Percentiles rank a stretch among this genome's conserved stretches.
Conservation (phyloP, 768 basidiomycete species). For the Mycena amicta region DNA sequence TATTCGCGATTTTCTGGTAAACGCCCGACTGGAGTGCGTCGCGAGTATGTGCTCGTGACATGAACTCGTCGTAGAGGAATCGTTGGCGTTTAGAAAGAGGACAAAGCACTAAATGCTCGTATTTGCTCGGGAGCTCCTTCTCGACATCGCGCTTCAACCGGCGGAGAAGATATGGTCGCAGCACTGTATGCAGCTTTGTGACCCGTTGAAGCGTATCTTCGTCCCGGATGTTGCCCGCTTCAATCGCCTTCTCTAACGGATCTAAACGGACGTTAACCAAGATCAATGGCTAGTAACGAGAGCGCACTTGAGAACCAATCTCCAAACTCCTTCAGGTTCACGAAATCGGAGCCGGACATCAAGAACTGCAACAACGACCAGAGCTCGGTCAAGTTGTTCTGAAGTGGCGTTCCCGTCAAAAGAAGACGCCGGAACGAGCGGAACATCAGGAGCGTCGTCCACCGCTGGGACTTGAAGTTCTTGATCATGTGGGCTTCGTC, state of each 20-base stretch:
- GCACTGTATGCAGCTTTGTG: conserved; percentile 85
- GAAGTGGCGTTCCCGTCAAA: conserved; percentile 92
- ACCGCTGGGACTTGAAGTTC: conserved; percentile 92
- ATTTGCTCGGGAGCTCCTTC: conserved; percentile 92
- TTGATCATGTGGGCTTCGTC: conserved; percentile 99
- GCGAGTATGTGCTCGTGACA: conserved; percentile 83
- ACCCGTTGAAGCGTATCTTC: conserved; percentile 86
- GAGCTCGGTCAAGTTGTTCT: conserved; percentile 95
- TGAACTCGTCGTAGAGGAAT: conserved; percentile 96
- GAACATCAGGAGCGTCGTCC: conserved; percentile 91
- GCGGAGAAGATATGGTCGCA: conserved; percentile 94
- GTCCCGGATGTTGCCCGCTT: conserved; percentile 74
- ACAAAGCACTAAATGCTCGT: conserved; percentile 87
- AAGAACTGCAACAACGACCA: conserved; percentile 96
- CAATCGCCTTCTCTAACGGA: conserved; percentile 92
- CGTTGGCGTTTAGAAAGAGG: conserved; percentile 89
- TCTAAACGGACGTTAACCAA: conserved; percentile 45
- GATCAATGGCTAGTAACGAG: neutral
- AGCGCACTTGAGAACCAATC: conserved; percentile 95
- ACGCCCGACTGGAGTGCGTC: conserved; percentile 83
- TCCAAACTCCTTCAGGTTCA: conserved; percentile 89
- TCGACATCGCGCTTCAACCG: conserved; percentile 98
- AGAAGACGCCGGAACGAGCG: conserved; percentile 83
- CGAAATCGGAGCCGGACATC: conserved; percentile 87
- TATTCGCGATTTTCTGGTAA: conserved; percentile 89